A percentile compares a stretch with the other conserved stretches of the same genome.
Evolutionary conservation across 176 grass and related monocot species (phyloP).

Genomic region (Olyra latifolia): DNA sequence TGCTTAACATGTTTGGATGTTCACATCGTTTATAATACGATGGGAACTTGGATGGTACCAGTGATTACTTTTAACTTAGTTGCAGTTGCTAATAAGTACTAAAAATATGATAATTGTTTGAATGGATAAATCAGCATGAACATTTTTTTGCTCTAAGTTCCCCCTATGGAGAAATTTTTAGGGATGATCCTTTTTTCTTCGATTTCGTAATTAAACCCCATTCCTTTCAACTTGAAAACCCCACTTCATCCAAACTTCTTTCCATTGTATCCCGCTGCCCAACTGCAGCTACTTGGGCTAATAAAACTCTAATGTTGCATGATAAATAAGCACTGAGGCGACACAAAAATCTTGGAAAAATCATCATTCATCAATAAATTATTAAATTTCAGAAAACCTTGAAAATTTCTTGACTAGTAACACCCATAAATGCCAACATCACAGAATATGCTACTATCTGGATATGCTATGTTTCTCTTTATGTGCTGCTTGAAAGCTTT

Average conservation of each 20-base stretch:
- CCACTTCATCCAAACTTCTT: slow-evolving; percentile 3
- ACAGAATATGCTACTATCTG: background rate
- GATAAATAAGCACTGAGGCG: background rate
- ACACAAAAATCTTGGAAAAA: background rate
- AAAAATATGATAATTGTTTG: background rate
- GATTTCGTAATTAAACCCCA: background rate
- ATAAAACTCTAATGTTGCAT: slow-evolving; percentile 4
- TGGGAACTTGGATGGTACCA: slow-evolving; percentile 1
- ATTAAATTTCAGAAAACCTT: background rate
- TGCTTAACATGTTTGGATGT: slow-evolving; percentile 1
- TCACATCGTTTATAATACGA: background rate
- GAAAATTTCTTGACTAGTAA: background rate
- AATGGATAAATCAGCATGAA: slow-evolving; percentile 7
- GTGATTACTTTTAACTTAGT: background rate
- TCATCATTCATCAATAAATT: background rate
- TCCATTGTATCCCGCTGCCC: background rate
- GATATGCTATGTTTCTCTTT: background rate
- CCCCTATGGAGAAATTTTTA: background rate
- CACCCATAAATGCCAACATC: background rate
- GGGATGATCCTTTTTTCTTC: background rate
- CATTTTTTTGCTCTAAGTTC: background rate
- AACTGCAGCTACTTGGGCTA: background rate
- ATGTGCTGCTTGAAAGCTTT: slow-evolving; percentile 8
- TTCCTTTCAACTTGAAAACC: background rate
- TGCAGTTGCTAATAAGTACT: background rate